Conservation (phyloP, 2,329 filamentous ascomycete genomes). For the Diaporthe sp. region DNA sequence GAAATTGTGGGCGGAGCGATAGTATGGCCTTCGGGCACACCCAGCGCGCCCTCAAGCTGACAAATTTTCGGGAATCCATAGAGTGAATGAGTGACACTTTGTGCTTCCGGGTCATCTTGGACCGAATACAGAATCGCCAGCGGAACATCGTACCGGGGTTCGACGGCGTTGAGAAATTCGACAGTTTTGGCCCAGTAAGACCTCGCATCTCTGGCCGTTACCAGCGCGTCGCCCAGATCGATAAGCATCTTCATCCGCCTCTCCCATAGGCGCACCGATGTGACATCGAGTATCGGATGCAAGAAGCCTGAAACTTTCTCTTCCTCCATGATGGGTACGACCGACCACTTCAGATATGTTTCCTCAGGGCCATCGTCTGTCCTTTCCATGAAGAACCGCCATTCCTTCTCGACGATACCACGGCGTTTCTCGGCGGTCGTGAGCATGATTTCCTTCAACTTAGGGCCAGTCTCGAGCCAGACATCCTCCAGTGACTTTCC, state of each 20-base stretch:
- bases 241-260: constrained; percentile 64
- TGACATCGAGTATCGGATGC: constrained; percentile 62
- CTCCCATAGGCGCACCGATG: constrained; percentile 62
- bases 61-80: constrained; percentile 54
- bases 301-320: constrained; percentile 60
- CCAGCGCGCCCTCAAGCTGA: constrained; percentile 60
- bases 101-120: constrained; percentile 53
- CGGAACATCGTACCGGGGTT: constrained; percentile 63
- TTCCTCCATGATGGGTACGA: constrained; percentile 60
- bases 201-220: constrained; percentile 58
- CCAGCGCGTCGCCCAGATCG: constrained; percentile 60
- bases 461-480: constrained; percentile 66
- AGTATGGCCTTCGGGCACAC: constrained; percentile 58
- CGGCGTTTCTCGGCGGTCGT: constrained; percentile 50
- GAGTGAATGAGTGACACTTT: constrained; percentile 43
- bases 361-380: constrained; percentile 59
- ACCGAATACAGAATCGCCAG: constrained; percentile 66
- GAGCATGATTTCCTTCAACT: constrained; percentile 56
- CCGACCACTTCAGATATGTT: constrained; percentile 63
- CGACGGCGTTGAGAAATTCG: constrained; percentile 58
- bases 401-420: constrained; percentile 57
- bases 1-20: constrained; percentile 56
- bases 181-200: constrained; percentile 64
- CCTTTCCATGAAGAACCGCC: constrained; percentile 60
- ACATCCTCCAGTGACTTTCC: constrained; percentile 71